Evolutionary conservation across 2,329 filamentous ascomycete species (phyloP), one percentile per base, ranked within the genome.

Genomic region (Xylariaceae sp.): DNA sequence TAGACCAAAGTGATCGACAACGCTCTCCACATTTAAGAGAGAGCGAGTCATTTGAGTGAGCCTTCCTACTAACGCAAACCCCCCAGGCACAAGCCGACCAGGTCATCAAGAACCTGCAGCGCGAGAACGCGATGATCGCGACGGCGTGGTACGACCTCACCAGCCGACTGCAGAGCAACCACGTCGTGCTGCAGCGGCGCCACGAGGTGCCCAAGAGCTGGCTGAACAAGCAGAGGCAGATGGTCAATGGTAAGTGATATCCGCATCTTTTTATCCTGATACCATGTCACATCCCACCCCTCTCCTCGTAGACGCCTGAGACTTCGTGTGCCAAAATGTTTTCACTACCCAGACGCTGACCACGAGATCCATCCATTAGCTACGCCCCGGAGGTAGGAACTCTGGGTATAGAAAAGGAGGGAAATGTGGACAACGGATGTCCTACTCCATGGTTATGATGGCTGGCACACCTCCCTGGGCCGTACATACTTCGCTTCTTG

Each of bases 121-220:
- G 89, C 65, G 91, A 96, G 73, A 91, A 91, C 71, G 82, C 82
- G 40, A 81, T 95, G 69, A 91, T 96, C 66, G 80, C 88, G 21
- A 89, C 87, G n/a, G 91, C 91, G 2, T 96, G 90, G 90, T 93
- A 93, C 75, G 90, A 93, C 72, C 82, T 95, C 67, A 87, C 88
- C 21, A 87, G 82, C 69, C 81, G 91, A 49, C 74, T 96, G 64
- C 90, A 95, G 75, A 92, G 89, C 76, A 93, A 93, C 71, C 89
- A 90, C 60, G 88, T 93, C 42, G 85, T 90, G 52, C 75, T 96
- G 60, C 89, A 92, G 69, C 79, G 91, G 63, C 82, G 89, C 64
- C 85, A 85, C 65, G 89, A 93, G 65, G 83, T 83, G 64, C 89
- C 90, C 14, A 88, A 86, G 74, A 93, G 89, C 74, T 96, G 90